These are phyloP conservation scores for Torulaspora gathmanii DNA, from an alignment of 805 yeast species.

Conservation along the genomic window DNA sequence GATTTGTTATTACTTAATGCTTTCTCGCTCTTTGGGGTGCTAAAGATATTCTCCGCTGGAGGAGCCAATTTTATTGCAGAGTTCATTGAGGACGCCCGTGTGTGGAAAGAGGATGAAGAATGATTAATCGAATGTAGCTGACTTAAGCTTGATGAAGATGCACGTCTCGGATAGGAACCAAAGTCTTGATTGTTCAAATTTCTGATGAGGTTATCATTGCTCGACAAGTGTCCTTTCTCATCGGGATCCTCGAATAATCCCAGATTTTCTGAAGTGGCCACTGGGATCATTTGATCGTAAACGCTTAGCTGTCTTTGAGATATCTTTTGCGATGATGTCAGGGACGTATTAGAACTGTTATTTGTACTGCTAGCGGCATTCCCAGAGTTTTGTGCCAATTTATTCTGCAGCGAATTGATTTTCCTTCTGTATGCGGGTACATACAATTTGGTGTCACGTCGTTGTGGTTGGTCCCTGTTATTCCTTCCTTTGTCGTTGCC, in stretches of 20 bases:
- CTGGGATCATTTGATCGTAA: slow-evolving; percentile 28
- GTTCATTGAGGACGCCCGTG: slow-evolving; percentile 26
- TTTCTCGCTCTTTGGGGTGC: slow-evolving; percentile 22
- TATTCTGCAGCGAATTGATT: slow-evolving; percentile 25
- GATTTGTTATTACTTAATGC: slow-evolving; percentile 3
- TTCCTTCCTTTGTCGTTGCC: slow-evolving; percentile 4
- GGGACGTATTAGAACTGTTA: slow-evolving; percentile 18
- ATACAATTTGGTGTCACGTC: slow-evolving; percentile 22
- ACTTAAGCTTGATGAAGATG: slow-evolving; percentile 15
- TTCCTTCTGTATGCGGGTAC: slow-evolving; percentile 40
- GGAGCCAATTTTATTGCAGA: slow-evolving; percentile 22
- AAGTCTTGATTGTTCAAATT: slow-evolving; percentile 26
- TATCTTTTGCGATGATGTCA: slow-evolving; percentile 15
- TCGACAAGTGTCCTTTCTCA: slow-evolving; percentile 7
- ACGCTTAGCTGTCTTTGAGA: slow-evolving; percentile 16
- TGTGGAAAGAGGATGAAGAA: slow-evolving; percentile 23
- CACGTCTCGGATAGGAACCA: slow-evolving; percentile 30
- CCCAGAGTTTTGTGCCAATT: slow-evolving; percentile 24
- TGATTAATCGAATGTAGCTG: slow-evolving; percentile 9
- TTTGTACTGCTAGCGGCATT: slow-evolving; percentile 10
- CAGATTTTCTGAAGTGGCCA: slow-evolving; percentile 5
- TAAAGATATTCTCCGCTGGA: slow-evolving; percentile 24
- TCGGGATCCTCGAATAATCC: slow-evolving; percentile 7
- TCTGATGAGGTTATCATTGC: slow-evolving; percentile 21
- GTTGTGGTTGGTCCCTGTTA: slow-evolving; percentile 4